Conservation (phyloP, 1,284 basidiomycete genomes). For the Neonothopanus nambi region DNA sequence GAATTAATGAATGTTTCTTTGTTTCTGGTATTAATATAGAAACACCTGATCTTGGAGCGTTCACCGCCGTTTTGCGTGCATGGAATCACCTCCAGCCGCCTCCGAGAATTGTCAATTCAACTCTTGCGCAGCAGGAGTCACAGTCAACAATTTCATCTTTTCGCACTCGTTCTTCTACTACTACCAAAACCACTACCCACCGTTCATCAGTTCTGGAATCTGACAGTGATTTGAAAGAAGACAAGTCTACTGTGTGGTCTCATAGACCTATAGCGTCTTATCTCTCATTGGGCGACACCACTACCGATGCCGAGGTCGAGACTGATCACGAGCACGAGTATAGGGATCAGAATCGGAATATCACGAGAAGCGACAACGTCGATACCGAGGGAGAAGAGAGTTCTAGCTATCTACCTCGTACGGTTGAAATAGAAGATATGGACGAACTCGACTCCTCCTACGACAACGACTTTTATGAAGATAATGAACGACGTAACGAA, state of each 20-base stretch:
- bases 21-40: slow-evolving; percentile 43
- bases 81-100: slow-evolving; percentile 56
- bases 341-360: background rate
- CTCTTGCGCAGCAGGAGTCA: slow-evolving; percentile 28
- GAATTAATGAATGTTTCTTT: background rate
- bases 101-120: slow-evolving; percentile 29
- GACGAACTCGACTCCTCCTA: slow-evolving; percentile 16
- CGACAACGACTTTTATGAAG: slow-evolving; percentile 18
- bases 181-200: slow-evolving; percentile 22
- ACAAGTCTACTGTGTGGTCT: slow-evolving; percentile 65
- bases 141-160: slow-evolving; percentile 30
- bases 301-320: slow-evolving; percentile 17
- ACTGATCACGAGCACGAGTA: slow-evolving; percentile 17
- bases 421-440: slow-evolving; percentile 16
- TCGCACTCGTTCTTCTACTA: slow-evolving; percentile 25
- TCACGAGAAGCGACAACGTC: slow-evolving; percentile 26
- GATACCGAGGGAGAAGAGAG: background rate
- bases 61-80: slow-evolving; percentile 69
- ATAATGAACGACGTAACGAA: slow-evolving; percentile 19
- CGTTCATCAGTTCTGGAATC: slow-evolving; percentile 42
- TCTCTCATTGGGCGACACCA: slow-evolving; percentile 35
- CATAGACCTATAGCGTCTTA: slow-evolving; percentile 64
- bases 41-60: slow-evolving; percentile 75
- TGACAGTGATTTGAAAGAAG: slow-evolving; percentile 30
- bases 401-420: slow-evolving; percentile 3